phyloP scores from a whole-genome alignment of 2,329 filamentous ascomycete genomes.

The Canariomyces notabilis region DNA sequence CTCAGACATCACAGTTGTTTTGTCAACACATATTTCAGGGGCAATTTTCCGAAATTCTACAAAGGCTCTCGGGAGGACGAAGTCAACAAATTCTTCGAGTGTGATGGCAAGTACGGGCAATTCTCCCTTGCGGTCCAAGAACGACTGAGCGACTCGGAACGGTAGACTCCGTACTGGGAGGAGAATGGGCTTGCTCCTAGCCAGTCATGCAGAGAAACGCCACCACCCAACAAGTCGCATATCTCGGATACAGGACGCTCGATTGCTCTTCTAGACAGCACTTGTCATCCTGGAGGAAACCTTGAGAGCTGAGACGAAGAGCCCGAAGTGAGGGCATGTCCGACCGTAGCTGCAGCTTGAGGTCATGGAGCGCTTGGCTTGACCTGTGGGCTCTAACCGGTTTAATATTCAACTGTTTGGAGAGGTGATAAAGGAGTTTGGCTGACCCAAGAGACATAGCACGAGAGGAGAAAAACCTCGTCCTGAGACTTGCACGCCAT shows the following conservation, averaged over 20 bases:
- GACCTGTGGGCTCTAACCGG: too few relatives aligned
- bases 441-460: too few relatives aligned
- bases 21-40: slow-evolving; percentile 6
- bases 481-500: too few relatives aligned
- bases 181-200: slow-evolving; percentile 12
- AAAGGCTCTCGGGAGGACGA: slow-evolving; percentile 13
- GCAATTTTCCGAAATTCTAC: slow-evolving; percentile 14
- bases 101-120: slow-evolving; percentile 5
- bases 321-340: too few relatives aligned
- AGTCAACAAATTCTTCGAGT: slow-evolving; percentile 18
- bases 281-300: slow-evolving; percentile 6
- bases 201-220: not conserved
- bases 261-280: slow-evolving; percentile 2
- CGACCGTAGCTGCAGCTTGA: too few relatives aligned
- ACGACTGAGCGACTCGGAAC: slow-evolving; percentile 17
- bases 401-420: too few relatives aligned
- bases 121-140: slow-evolving; percentile 15
- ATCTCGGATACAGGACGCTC: not conserved
- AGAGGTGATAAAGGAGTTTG: too few relatives aligned
- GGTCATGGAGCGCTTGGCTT: too few relatives aligned
- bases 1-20: slow-evolving; percentile 8
- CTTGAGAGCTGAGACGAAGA: too few relatives aligned
- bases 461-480: too few relatives aligned
- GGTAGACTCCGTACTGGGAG: slow-evolving; percentile 20
- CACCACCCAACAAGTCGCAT: slow-evolving; percentile 1